These are phyloP conservation scores for Paratinospora sagittata DNA, from an alignment of 164 flowering plant genomes.

Conservation along the genomic window DNA sequence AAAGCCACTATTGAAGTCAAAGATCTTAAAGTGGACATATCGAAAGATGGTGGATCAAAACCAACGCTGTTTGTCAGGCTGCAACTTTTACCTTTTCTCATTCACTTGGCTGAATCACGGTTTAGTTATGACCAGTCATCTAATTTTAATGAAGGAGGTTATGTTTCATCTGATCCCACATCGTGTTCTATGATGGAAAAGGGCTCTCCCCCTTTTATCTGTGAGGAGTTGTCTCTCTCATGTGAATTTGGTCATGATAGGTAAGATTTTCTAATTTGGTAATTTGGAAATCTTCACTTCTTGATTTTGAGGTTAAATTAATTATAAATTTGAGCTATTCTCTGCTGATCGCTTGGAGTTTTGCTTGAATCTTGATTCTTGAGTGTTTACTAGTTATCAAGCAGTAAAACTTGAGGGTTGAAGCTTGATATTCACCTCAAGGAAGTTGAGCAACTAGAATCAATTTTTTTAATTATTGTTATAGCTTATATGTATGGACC, in stretches of 20 bases:
- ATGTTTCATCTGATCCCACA: slow-evolving; percentile 31
- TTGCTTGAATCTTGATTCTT: neutral
- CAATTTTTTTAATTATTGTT: neutral
- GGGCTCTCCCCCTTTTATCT: slow-evolving; percentile 52
- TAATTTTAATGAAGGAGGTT: slow-evolving; percentile 32
- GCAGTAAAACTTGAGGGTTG: neutral
- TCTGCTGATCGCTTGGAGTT: neutral
- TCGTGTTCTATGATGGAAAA: slow-evolving; percentile 33
- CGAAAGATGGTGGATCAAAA: slow-evolving; percentile 72
- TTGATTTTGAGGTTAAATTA: neutral
- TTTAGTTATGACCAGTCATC: slow-evolving; percentile 52
- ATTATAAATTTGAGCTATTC: too few species aligned
- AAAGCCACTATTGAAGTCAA: slow-evolving; percentile 73
- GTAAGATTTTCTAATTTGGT: slow-evolving; percentile 28
- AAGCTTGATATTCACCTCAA: neutral
- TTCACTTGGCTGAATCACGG: slow-evolving; percentile 59
- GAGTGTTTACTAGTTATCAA: neutral
- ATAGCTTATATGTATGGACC: neutral
- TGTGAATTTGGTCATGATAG: slow-evolving; percentile 86
- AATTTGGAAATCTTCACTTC: neutral
- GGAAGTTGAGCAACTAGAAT: neutral
- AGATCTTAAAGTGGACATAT: slow-evolving; percentile 72
- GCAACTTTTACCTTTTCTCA: slow-evolving; percentile 53
- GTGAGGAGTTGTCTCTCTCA: slow-evolving; percentile 72
- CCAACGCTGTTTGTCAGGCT: slow-evolving; percentile 64